Evolutionary conservation across 352 stramenopile genomes (phyloP), one percentile per base, ranked within the genome.

Genomic region (Phytophthora agathidicida): DNA sequence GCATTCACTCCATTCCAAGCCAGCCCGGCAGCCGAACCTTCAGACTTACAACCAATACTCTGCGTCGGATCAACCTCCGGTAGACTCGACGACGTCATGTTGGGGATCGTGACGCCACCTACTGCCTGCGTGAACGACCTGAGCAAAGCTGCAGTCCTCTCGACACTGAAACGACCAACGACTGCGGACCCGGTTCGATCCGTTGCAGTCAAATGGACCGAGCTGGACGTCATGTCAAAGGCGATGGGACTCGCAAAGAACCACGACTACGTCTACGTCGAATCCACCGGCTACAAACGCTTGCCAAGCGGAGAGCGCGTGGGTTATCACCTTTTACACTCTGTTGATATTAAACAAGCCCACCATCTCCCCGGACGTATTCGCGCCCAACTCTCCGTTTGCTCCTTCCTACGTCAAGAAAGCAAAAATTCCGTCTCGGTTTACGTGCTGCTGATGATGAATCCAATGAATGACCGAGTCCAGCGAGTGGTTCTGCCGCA

Each of bases 271-370:
- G 38, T 86, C 17, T 82, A 79, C 41, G 31, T 82, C 16, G 67
- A 83, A 59, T 52, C 65, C 41, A 76, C 59, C 0, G 75, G 73
- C 3, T 52, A 68, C 24, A 65, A 50, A 3, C n/a, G 38, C 23
- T 60, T 75, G 7, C 13, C 42, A 11, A 56, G 37, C 7, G 73
- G 67, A 3, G 67, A 78, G n/a, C 57, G 62, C 10, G 22, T 86
- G 2, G 69, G 72, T 6, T 86, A 72, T 43, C 79, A 87, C 22
- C 24, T 89, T 2, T 52, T 80, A 30, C 76, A 87, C 61, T 86
- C 74, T 22, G 58, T 86, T 11, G 53, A 70, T 13, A 70, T 88
- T 33, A 46, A 56, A 2, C 37, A 69, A 47, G 66, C 65, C 6
- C 37, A 48, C 0, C 31, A 31, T 1, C 43, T 68, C 5, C 26